Base-by-base conservation (phyloP, 805 yeast species). In the Dipodascus geniculatus region DNA sequence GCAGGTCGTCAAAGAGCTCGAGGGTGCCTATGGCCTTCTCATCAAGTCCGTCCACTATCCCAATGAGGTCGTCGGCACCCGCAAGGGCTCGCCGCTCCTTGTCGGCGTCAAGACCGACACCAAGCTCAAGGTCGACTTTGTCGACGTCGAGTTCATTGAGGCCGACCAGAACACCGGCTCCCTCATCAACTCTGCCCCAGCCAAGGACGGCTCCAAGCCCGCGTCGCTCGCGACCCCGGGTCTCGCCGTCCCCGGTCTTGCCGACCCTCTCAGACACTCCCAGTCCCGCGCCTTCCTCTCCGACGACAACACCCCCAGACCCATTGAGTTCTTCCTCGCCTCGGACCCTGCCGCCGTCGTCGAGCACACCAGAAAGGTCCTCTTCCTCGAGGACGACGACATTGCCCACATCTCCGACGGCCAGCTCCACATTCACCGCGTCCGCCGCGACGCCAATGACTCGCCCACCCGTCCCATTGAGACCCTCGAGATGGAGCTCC, bases 351-450 rank as follows among this genome's bases (percentile, higher is more conserved):
- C 98, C 16, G 90, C 99, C 22, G 96, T 93, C 50, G 78, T 93
- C 54, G 91, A 90, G 71, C 96, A 93, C 74, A 93, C 99, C 64
- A 93, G 90, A 74, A 93, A 93, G 73, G 99, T 93, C 28, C 77
- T 93, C 63, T 91, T 87, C 72, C 78, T 93, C 65, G 98, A 93
- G 74, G 99, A 93, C 71, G 97, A 93, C 67, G 99, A 93, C 72
- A 89, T 93, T 70, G 99, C 97, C 42, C 99, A 93, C 70, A 89
- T 93, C 61, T 89, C 85, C 70, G 96, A 89, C 66, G 99, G 99
- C 70, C 98, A 93, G 74, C 78, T 93, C 68, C 99, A 93, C 71
- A 93, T 93, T 59, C 99, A 93, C 74, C 85, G 99, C 71, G 95
- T 96, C 53, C 82, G 87, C 67, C 85, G 83, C 67, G 86, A 82